Conservation (phyloP, 2,329 filamentous ascomycete species). For the Penicillium sp. region DNA sequence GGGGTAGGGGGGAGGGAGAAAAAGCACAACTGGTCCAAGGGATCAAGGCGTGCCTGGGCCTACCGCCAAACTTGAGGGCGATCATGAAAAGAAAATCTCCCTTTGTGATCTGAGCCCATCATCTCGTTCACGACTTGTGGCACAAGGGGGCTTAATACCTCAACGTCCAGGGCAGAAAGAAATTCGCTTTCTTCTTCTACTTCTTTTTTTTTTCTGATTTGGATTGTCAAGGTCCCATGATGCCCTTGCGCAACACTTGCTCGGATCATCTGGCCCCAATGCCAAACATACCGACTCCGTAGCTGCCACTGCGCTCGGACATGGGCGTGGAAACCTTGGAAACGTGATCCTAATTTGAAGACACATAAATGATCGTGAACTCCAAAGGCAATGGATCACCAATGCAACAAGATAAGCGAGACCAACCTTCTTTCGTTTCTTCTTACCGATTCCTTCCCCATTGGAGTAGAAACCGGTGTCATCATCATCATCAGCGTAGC, state of each 20-base stretch:
- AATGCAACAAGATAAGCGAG: too few relatives aligned
- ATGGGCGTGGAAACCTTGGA: slow-evolving; percentile 36
- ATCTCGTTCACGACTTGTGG: too few relatives aligned
- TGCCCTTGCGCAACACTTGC: too few relatives aligned
- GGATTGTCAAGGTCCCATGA: too few relatives aligned
- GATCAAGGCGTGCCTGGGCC: too few relatives aligned
- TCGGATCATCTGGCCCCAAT: slow-evolving; percentile 38
- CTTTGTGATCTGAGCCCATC: too few relatives aligned
- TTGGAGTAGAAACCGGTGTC: slow-evolving; percentile 41
- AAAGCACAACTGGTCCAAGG: neutral
- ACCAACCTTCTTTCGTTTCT: slow-evolving; percentile 45
- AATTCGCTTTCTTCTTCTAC: too few relatives aligned
- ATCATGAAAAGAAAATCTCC: too few relatives aligned
- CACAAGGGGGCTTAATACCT: too few relatives aligned
- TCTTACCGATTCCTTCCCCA: slow-evolving; percentile 39
- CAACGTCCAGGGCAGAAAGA: too few relatives aligned
- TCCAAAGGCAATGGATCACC: neutral
- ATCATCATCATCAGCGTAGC: slow-evolving; percentile 45
- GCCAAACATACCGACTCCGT: slow-evolving; percentile 42
- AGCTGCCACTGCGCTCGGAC: slow-evolving; percentile 37
- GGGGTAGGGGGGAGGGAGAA: neutral
- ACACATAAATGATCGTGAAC: neutral
- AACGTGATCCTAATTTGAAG: slow-evolving; percentile 34
- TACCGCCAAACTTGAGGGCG: too few relatives aligned
- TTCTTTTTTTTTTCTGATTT: too few relatives aligned